Base-by-base conservation (phyloP, 1,284 basidiomycete genomes). In the Exobasidium rhododendri region DNA sequence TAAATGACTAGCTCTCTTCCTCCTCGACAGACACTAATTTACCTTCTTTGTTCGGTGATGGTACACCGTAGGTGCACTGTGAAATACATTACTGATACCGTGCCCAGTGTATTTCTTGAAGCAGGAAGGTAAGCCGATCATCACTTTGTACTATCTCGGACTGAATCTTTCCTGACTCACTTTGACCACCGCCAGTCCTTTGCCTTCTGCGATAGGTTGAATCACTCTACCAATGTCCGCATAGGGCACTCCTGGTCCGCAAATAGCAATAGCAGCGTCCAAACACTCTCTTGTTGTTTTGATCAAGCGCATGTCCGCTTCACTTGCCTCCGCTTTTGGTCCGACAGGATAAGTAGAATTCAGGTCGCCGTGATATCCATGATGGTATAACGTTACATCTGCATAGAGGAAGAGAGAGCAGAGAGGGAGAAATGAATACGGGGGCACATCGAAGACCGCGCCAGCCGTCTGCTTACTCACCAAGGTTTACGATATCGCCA, bases 1-100 rank as follows among this genome's bases (percentile, higher is more conserved):
- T n/a, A n/a, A n/a, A n/a, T n/a, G n/a, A n/a, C n/a, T n/a, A n/a
- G n/a, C n/a, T n/a, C n/a, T n/a, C n/a, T n/a, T n/a, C n/a, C n/a
- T n/a, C n/a, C n/a, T n/a, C n/a, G n/a, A n/a, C n/a, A n/a, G n/a
- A n/a, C n/a, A n/a, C n/a, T n/a, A n/a, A n/a, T 17, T 40, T 17
- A 40, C 35, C 65, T 79, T 77, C 64, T 78, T 79, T 46, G 76
- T 79, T 30, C 65, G 57, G 61, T 85, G 82, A 77, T 96, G 92
- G 40, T 88, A 81, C 69, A 97, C 89, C 86, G 89, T 93, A 0
- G 93, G 93, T 26, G 86, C 83, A 17, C 86, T 83, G 78, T 97
- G 93, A 74, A 96, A 97, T 13, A 84, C 83, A 22, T 82, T 84
- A 1, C 92, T 91, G 61, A 97, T 94, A 0, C 93, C 92, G 79